Base-by-base conservation (phyloP, 176 grass and related monocot species). In the Otatea glauca region DNA sequence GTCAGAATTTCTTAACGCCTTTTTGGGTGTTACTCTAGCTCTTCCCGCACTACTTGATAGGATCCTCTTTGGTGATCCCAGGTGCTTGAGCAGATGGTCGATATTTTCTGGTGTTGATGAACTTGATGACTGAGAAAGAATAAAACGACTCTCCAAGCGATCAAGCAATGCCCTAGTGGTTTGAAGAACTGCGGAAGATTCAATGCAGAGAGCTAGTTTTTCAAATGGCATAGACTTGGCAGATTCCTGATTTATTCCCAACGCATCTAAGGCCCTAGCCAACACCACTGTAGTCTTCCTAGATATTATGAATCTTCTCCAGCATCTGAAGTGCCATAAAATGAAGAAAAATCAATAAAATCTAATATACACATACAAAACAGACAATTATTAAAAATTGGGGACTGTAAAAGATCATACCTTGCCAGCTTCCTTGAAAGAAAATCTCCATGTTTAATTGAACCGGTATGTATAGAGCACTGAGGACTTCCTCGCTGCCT, bases 371-470 rank as follows among this genome's bases (percentile, higher is more conserved):
- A 84, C 15, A 61, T 68, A 55, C 49, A 80, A 79, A n/a, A 15
- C 17, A 89, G 67, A 85, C 1, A 81, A 43, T 75, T 69, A 47
- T 51, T 83, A 34, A 15, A 25, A 88, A 38, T 43, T 80, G 39
- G 20, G 8, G n/a, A 55, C 37, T 81, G 75, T 48, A 44, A 6
- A 42, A 66, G 27, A 81, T 8, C 18, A 75, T 75, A 94, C 95
- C 84, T 94, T 83, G 92, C 90, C 39, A 97, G 71, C 65, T 92
- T 94, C 89, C 65, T 94, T 81, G 95, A 92, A 82, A 94, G 92
- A 92, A 88, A 87, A 58, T 97, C 92, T 74, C 92, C 86, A 2
- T 86, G 85, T 70, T 87, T 86, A 48, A 80, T 84, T 69, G 74
- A 92, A 84, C 4, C 74, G 18, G 54, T 84, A 53, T n/a, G 78